Evolutionary conservation across 2,329 filamentous ascomycete species (phyloP), one percentile per base, ranked within the genome.

Genomic region (Chaetomiaceae sp.): DNA sequence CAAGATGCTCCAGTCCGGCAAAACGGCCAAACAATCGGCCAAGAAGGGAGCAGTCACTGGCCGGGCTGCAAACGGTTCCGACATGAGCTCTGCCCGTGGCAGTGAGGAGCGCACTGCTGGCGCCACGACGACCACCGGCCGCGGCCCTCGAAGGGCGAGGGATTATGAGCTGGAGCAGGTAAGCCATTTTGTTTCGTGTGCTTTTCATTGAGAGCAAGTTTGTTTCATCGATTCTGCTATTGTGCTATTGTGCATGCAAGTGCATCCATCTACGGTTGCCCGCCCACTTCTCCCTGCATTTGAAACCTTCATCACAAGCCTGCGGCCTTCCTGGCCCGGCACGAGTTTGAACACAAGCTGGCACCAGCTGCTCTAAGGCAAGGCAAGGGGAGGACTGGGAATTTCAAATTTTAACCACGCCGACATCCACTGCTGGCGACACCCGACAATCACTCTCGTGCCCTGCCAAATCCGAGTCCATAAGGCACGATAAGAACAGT

Each of bases 141-240:
- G 88, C 56, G 87, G 87, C 16, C 86, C 86, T 45, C 83, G 90
- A 68, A 78, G 89, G 61, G 82, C 84, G 56, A 81, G 89, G 56
- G 89, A 95, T 64, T 89, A 85, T 68, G 89, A 95, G 57, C 78
- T 94, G 48, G 89, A 95, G 67, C 86, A 85, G 76, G 89, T 90
- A 67, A 78, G 81, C 78, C 1, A 9, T n/a, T 21, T 40, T 58
- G 55, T 48, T 37, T 14, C 6, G 1, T 36, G 34, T 37, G 7
- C 16, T 13, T 44, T 30, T 53, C 44, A 54, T 54, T n/a, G n/a
- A n/a, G n/a, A n/a, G n/a, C n/a, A n/a, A n/a, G n/a, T n/a, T n/a
- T n/a, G n/a, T n/a, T n/a, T n/a, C n/a, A n/a, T n/a, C n/a, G n/a
- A n/a, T n/a, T n/a, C n/a, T 16, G 27, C 13, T 27, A 36, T 42